Evolutionary conservation across 768 basidiomycete genomes (phyloP).

Genomic region (Gautieria morchelliformis): DNA sequence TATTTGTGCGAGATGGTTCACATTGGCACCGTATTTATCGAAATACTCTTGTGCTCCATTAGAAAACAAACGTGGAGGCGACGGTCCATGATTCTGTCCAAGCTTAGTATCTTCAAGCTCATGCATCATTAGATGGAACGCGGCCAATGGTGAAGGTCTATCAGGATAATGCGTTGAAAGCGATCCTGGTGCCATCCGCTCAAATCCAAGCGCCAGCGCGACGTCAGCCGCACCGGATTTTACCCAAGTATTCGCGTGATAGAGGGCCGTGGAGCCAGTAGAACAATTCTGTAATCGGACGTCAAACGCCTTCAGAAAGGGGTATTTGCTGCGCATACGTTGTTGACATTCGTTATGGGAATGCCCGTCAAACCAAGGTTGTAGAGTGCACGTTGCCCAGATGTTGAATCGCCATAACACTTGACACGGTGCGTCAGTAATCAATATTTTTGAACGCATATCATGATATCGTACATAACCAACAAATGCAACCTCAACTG

Average conservation of each 20-base stretch:
- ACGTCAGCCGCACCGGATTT: slow-evolving; percentile 65
- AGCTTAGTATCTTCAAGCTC: slow-evolving; percentile 38
- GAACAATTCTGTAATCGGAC: slow-evolving; percentile 45
- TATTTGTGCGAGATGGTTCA: slow-evolving; percentile 67
- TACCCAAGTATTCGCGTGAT: slow-evolving; percentile 60
- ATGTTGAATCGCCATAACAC: slow-evolving; percentile 72
- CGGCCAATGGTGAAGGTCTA: slow-evolving; percentile 34
- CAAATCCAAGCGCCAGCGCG: slow-evolving; percentile 76
- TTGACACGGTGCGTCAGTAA: neutral
- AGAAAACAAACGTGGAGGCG: slow-evolving; percentile 64
- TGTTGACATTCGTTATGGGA: slow-evolving; percentile 80
- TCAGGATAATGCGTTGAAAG: slow-evolving; percentile 57
- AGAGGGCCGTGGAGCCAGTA: slow-evolving; percentile 71
- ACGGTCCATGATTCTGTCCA: slow-evolving; percentile 60
- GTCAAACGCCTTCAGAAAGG: neutral
- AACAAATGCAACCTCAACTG: slow-evolving; percentile 61
- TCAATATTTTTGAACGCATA: neutral
- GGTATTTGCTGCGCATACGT: slow-evolving; percentile 22
- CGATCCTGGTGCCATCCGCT: slow-evolving; percentile 73
- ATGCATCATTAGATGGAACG: slow-evolving; percentile 33
- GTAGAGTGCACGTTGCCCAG: slow-evolving; percentile 71
- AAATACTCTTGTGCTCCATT: slow-evolving; percentile 73
- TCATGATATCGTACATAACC: slow-evolving; percentile 34
- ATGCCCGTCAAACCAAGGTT: slow-evolving; percentile 77
- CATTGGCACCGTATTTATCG: slow-evolving; percentile 56